A percentile compares a stretch with the other conserved stretches of the same genome.
Conservation (phyloP, 345 rosid genomes). For the Barbarea vulgaris region DNA sequence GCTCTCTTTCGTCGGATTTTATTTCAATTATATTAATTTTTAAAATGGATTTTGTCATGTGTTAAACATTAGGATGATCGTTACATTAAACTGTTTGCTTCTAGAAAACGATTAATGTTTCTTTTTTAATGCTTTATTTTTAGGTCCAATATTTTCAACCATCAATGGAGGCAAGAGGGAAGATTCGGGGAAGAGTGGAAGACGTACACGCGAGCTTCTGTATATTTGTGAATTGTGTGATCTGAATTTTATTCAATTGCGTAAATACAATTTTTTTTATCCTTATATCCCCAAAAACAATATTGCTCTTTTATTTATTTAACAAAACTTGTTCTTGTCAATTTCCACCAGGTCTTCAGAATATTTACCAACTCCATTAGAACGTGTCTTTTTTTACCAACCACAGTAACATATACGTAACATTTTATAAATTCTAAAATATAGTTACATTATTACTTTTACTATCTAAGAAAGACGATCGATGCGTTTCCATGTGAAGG, state of each 20-base stretch:
- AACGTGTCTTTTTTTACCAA: neutral
- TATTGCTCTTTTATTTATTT: neutral
- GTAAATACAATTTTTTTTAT: neutral
- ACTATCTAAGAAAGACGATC: neutral
- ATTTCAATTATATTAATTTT: neutral
- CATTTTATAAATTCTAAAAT: neutral
- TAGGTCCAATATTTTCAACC: neutral
- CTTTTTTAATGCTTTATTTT: neutral
- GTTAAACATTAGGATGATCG: neutral
- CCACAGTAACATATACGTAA: neutral
- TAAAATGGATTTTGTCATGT: neutral
- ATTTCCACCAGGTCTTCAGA: neutral
- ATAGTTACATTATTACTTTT: neutral
- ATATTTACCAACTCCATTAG: neutral
- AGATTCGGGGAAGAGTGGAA: neutral
- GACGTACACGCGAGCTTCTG: slow-evolving; percentile 17
- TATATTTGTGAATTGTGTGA: neutral
- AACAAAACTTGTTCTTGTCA: neutral
- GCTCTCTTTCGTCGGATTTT: slow-evolving; percentile 10
- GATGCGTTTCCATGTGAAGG: slow-evolving; percentile 18
- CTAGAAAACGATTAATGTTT: too few relatives aligned
- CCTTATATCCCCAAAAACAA: neutral
- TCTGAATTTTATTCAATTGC: neutral
- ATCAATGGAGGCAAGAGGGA: neutral
- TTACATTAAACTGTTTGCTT: too few relatives aligned